Evolutionary conservation across 164 flowering plant genomes (phyloP).

Genomic region (Liquidambar formosana): DNA sequence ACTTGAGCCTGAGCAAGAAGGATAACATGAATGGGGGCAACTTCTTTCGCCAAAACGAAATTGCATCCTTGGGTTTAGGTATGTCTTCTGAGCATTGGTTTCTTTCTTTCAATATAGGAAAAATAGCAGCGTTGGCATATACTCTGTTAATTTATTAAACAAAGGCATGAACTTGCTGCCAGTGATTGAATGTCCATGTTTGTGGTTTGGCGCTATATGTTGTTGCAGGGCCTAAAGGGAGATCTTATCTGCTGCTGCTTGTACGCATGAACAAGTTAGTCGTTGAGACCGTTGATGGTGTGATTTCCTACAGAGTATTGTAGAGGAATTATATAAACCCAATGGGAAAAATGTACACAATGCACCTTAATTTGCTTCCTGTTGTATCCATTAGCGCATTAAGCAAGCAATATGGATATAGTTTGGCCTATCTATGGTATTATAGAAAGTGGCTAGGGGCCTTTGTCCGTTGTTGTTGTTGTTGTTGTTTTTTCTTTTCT

Average conservation of each 20-base stretch:
- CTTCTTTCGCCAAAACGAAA: slow-evolving; percentile 60
- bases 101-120: neutral
- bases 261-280: slow-evolving; percentile 57
- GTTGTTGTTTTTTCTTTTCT: too few species aligned
- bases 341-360: neutral
- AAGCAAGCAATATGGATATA: too few species aligned
- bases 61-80: slow-evolving; percentile 62
- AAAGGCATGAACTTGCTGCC: neutral
- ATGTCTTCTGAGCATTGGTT: slow-evolving; percentile 6
- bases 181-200: neutral
- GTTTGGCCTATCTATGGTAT: too few species aligned
- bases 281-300: slow-evolving; percentile 63
- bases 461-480: too few species aligned
- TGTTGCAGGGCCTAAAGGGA: slow-evolving; percentile 68
- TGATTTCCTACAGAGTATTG: slow-evolving; percentile 54
- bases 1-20: slow-evolving; percentile 37
- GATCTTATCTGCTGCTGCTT: slow-evolving; percentile 67
- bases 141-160: neutral
- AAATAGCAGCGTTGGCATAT: neutral
- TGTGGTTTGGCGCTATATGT: neutral
- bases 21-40: slow-evolving; percentile 24
- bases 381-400: too few species aligned
- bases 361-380: too few species aligned
- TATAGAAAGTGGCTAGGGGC: too few species aligned
- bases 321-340: slow-evolving; percentile 7